Base-by-base conservation (phyloP, 768 basidiomycete genomes). In the Jaapia argillacea region DNA sequence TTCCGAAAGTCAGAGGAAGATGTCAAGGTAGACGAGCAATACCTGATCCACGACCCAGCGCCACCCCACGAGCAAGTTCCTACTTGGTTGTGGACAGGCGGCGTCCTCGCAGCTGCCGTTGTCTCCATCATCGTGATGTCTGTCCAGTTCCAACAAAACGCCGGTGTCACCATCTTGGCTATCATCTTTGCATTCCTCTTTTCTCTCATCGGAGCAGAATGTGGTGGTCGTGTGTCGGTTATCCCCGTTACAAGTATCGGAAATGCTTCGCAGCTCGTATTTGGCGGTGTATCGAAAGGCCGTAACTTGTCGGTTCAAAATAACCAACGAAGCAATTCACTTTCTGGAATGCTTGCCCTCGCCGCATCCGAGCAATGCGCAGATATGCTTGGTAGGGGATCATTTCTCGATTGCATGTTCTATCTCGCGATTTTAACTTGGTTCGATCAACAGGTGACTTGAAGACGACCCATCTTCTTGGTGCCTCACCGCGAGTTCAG, bases 401-500 rank as follows among this genome's bases (percentile, higher is more conserved):
- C 28, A 10, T 33, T 16, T 33, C 10, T 33, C 16, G 10, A 33
- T 33, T 16, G 28, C 28, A 33, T 10, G 10, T 10, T 33, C 10
- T 16, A 33, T 33, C 28, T 33, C 10, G 16, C 28, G 28, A 33
- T n/a, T n/a, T n/a, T n/a, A n/a, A n/a, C n/a, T n/a, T n/a, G n/a
- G n/a, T n/a, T n/a, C n/a, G n/a, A n/a, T n/a, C n/a, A 10, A 16
- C 28, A 33, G 37, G 50, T 10, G 54, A 54, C 27, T 45, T 54
- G 27, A 54, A 54, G 36, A 52, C 54, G 3, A 54, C 54, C 0
- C 54, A 56, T 39, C 45, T 54, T 3, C 49, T 56, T 31, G 49
- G 52, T 7, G 54, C 52, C 2, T 48, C 54, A 3, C 54, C 54
- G 12, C 54, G 54, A 20, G 52, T 51, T 1, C 54, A 54, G 49